Percentiles rank a stretch among this genome's conserved stretches.
Evolutionary conservation across 768 basidiomycete genomes (phyloP).

Genomic region (Kwoniella sp.): DNA sequence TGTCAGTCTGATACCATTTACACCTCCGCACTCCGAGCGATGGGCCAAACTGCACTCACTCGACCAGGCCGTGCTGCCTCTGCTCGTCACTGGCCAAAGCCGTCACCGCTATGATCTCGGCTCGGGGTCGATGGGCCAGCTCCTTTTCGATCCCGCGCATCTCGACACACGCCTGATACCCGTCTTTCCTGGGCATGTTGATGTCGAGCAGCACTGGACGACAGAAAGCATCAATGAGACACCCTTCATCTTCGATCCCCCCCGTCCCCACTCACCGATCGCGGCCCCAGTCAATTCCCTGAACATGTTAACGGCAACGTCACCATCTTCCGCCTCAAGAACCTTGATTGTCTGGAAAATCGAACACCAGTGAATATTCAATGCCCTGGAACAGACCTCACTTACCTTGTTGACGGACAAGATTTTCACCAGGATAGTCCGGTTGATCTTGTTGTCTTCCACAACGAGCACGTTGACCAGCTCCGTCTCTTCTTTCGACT

Average conservation of each 20-base stretch:
- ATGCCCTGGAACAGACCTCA: slow-evolving; percentile 7
- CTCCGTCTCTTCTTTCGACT: slow-evolving; percentile 2
- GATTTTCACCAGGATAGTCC: slow-evolving; percentile 32
- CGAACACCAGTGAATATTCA: slow-evolving; percentile 1
- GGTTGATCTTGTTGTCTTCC: slow-evolving; percentile 42
- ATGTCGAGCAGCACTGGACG: slow-evolving; percentile 43
- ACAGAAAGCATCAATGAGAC: too few species aligned
- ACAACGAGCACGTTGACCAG: slow-evolving; percentile 39
- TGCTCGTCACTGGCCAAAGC: slow-evolving; percentile 41
- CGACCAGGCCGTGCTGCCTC: slow-evolving; percentile 31
- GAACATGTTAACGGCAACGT: slow-evolving; percentile 36
- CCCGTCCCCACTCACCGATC: slow-evolving; percentile 25
- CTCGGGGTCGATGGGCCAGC: background rate
- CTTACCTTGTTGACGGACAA: slow-evolving; percentile 20
- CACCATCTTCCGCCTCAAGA: slow-evolving; percentile 40
- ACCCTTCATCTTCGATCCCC: background rate
- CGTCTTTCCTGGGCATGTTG: slow-evolving; percentile 47
- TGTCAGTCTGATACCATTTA: too few species aligned
- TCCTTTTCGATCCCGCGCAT: slow-evolving; percentile 38
- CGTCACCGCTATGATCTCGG: slow-evolving; percentile 44
- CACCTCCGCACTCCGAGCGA: background rate
- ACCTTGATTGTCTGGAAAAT: slow-evolving; percentile 24
- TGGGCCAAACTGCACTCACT: slow-evolving; percentile 25
- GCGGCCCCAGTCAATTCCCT: slow-evolving; percentile 10
- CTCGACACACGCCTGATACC: slow-evolving; percentile 36